A percentile compares a stretch with the other conserved stretches of the same genome.
Conservation (phyloP, 148 eudicot genomes). For the Chenopodium album region DNA sequence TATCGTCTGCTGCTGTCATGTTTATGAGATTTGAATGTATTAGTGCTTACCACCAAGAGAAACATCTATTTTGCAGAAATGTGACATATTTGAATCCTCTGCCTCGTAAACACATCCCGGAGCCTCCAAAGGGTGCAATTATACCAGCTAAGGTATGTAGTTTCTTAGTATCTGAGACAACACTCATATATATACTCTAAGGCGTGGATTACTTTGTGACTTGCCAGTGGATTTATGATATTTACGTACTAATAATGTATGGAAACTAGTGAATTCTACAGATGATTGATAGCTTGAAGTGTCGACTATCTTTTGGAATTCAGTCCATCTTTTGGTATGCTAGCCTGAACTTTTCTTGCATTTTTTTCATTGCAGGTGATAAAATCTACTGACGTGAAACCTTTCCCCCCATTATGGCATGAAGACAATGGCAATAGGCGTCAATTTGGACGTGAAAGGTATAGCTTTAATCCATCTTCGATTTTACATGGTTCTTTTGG, state of each 20-base stretch:
- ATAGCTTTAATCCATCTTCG: constrained; percentile 7
- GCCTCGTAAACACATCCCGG: constrained; percentile 64
- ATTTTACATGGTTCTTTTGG: not conserved
- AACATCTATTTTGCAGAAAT: constrained; percentile 57
- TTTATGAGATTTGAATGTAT: not conserved
- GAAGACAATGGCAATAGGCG: constrained; percentile 73
- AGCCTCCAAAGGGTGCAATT: constrained; percentile 65
- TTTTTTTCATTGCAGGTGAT: constrained; percentile 45
- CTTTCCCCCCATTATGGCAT: constrained; percentile 87
- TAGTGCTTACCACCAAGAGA: constrained; percentile 12
- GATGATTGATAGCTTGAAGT: not conserved
- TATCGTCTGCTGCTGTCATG: constrained; percentile 17
- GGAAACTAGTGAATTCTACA: not conserved
- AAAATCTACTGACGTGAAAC: constrained; percentile 69
- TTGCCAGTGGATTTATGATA: not conserved
- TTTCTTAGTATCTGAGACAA: not conserved
- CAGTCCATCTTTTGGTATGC: constrained; percentile 1
- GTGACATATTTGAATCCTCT: constrained; percentile 69
- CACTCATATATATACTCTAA: not conserved
- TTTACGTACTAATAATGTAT: not conserved
- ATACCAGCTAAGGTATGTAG: constrained; percentile 74
- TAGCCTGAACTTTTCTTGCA: not conserved
- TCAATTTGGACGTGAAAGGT: constrained; percentile 63
- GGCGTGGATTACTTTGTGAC: not conserved
- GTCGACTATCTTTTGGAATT: not conserved